Base-by-base conservation (phyloP, 768 basidiomycete species). In the Rubroboletus pulcherrimus region DNA sequence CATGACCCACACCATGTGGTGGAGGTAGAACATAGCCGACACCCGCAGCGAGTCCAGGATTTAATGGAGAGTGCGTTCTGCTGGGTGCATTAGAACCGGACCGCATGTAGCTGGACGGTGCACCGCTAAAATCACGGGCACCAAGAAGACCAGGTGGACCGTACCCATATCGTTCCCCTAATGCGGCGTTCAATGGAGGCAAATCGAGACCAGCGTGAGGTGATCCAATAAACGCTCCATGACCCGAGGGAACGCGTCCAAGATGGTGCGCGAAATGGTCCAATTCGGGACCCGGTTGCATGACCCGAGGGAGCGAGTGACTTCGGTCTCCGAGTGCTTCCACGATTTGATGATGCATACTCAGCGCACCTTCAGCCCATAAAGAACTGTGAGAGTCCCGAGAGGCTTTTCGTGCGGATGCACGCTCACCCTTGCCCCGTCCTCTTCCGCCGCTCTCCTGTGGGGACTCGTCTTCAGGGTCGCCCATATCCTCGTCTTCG, bases 61-160 rank as follows among this genome's bases (percentile, higher is more conserved):
- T 80, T 64, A 84, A 69, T 46, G 87, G 87, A 43, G 87, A 87
- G 67, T 89, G 87, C 49, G 86, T 85, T 62, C 86, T 75, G 69
- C 85, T 89, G 6, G 87, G 87, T 26, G 82, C 83, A 58, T 81
- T 77, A 46, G 82, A 85, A 54, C 83, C 78, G 24, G 85, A 81
- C 62, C 86, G 78, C 61, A 85, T 74, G 70, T 86, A 87, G 67
- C 82, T 81, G 49, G 80, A 74, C 43, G 75, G 75, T 55, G 78
- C 74, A 60, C 70, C 74, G 51, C 72, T 54, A 53, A 69, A 74
- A 59, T 72, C 69, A 52, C 68, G 71, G 21, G 58, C 55, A 54
- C 66, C 60, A 38, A 72, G 62, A 52, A 73, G 63, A 51, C 70
- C 70, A 45, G 69, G 65, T 38, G 61, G 64, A 58, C 73, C 69